Evolutionary conservation across 169 alveolate genomes (phyloP).

Genomic region (Cryptosporidium xiaoi): DNA sequence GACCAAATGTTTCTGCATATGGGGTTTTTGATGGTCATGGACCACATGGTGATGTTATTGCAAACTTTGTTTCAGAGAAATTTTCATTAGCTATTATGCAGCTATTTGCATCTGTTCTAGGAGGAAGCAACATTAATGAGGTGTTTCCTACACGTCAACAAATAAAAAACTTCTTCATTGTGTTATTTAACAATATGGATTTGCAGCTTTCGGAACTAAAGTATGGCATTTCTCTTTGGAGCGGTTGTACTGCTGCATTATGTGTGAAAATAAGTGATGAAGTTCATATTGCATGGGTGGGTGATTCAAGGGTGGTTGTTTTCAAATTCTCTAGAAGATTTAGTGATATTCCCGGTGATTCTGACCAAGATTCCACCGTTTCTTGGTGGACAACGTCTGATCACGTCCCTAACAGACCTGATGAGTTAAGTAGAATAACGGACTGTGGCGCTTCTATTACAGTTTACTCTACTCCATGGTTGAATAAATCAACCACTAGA

Average conservation of each 20-base stretch:
- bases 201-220: conserved; percentile 57
- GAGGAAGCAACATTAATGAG: neutral
- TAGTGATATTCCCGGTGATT: neutral
- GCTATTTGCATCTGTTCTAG: conserved; percentile 9
- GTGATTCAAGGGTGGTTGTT: conserved; percentile 70
- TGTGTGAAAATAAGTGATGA: conserved; percentile 26
- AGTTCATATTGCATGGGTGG: conserved; percentile 72
- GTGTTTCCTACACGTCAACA: conserved; percentile 44
- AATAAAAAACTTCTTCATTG: conserved; percentile 45
- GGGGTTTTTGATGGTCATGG: conserved; percentile 75
- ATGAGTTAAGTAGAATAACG: conserved; percentile 53
- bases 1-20: conserved; percentile 56
- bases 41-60: conserved; percentile 68
- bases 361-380: conserved; percentile 10
- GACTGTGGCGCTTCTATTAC: conserved; percentile 66
- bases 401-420: conserved; percentile 65
- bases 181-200: conserved; percentile 54
- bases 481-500: conserved; percentile 53
- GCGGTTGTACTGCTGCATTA: conserved; percentile 73
- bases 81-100: conserved; percentile 52
- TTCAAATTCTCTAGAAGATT: conserved; percentile 12
- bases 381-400: conserved; percentile 76
- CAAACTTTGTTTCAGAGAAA: conserved; percentile 40
- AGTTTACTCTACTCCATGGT: conserved; percentile 69
- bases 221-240: conserved; percentile 69